Conservation (phyloP, 2,329 filamentous ascomycete genomes). For the Diaporthe capsici region DNA sequence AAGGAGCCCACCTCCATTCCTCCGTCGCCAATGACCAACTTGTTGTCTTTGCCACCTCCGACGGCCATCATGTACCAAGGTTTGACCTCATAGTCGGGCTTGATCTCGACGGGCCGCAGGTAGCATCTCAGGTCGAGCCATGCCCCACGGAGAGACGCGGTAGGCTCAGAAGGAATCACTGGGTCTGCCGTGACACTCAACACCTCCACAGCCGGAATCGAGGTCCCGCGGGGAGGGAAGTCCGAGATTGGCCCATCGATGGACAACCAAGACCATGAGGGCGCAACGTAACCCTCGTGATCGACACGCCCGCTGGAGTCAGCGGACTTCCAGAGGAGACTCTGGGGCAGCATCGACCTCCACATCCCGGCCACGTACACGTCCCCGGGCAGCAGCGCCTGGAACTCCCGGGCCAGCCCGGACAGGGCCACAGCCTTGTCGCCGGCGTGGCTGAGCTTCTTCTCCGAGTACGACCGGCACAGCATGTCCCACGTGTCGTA, state of each 20-base stretch:
- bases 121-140: slow-evolving; percentile 8
- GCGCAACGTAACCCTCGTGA: background rate
- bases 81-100: slow-evolving; percentile 1
- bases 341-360: background rate
- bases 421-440: slow-evolving; percentile 9
- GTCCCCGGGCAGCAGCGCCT: background rate
- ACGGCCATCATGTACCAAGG: slow-evolving; percentile 19
- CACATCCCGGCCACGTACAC: slow-evolving; percentile 1
- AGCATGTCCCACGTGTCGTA: slow-evolving; percentile 10
- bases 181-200: background rate
- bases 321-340: slow-evolving; percentile 8
- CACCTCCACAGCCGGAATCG: background rate
- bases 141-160: background rate
- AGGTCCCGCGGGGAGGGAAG: background rate
- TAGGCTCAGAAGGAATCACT: background rate
- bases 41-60: background rate
- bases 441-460: slow-evolving; percentile 1
- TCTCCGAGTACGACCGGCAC: slow-evolving; percentile 7
- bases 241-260: background rate
- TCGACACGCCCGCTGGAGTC: background rate
- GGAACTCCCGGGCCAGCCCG: slow-evolving; percentile 8
- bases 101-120: background rate
- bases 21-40: background rate
- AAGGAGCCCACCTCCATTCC: background rate
- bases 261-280: slow-evolving; percentile 16